Evolutionary conservation across 2,329 filamentous ascomycete genomes (phyloP), one percentile per base, ranked within the genome.

Genomic region (Thelonectria rubi): DNA sequence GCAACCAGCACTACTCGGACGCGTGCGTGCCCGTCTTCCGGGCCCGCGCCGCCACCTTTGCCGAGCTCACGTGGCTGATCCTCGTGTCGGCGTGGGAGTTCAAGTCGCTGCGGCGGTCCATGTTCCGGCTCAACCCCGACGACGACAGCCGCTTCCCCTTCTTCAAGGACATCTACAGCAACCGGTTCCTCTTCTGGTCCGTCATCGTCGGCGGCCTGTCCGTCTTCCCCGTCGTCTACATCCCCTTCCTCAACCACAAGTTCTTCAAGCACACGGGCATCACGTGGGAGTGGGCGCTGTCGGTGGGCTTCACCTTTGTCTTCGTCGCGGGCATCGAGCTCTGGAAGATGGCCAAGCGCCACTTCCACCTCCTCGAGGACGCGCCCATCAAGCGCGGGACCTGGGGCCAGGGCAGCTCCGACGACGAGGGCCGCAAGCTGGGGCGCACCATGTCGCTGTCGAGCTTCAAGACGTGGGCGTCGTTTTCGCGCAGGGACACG

Each of bases 81-180:
- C 83, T 93, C 49, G 83, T 93, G 72, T 87, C 90, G 1, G 90
- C 91, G 2, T 93, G 90, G 90, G 90, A 93, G 78, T 90, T 92
- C 78, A 89, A 92, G 77, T 86, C 89, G 70, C 84, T 91, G 72
- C 86, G 88, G 6, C 87, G 89, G 14, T 91, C 88, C 46, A 84
- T 93, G 78, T 92, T 93, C 81, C 82, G 84, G 45, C 85, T 92
- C 71, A 81, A 87, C 69, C 82, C 85, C 1, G 79, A 83, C 24
- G 79, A 81, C 73, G 72, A 76, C 42, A 83, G 80, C 64, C 74
- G 72, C 40, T 84, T 87, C 73, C 81, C 84, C 26, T 73, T 88
- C 49, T 85, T 86, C 76, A 79, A 81, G 71, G 89, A 91, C 65
- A 74, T 93, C 7, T 91, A 88, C 79, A 79, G 82, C 65, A 93